Evolutionary conservation across 2,329 filamentous ascomycete genomes (phyloP).

Genomic region (Aspergillus persii): DNA sequence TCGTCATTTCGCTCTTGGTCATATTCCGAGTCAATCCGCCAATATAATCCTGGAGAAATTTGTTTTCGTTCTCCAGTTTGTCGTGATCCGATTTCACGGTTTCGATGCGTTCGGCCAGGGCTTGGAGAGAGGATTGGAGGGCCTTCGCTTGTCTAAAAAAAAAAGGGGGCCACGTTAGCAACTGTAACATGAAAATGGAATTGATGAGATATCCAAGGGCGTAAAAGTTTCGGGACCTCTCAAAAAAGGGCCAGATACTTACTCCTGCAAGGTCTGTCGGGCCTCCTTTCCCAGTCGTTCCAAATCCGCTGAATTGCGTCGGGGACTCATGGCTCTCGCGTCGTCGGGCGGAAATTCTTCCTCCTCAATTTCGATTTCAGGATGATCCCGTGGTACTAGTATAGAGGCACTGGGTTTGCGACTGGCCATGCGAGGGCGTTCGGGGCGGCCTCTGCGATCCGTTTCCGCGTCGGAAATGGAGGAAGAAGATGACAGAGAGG

Average conservation of each 20-base stretch:
- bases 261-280: constrained; percentile 62
- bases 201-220: neutral
- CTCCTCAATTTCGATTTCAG: constrained; percentile 69
- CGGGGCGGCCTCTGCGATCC: constrained; percentile 44
- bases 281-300: constrained; percentile 84
- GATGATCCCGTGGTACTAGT: constrained; percentile 74
- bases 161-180: neutral
- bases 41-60: constrained; percentile 96
- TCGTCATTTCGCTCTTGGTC: constrained; percentile 56
- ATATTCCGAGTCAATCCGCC: constrained; percentile 84
- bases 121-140: constrained; percentile 83
- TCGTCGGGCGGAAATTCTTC: constrained; percentile 81
- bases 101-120: constrained; percentile 90
- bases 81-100: constrained; percentile 92
- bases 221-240: neutral
- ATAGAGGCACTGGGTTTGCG: constrained; percentile 80
- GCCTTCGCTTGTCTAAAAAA: constrained; percentile 73
- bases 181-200: neutral
- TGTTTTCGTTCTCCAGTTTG: constrained; percentile 95
- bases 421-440: constrained; percentile 67
- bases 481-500: constrained; percentile 45
- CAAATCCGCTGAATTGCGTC: constrained; percentile 85
- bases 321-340: constrained; percentile 89
- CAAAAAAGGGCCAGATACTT: constrained; percentile 30
- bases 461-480: constrained; percentile 49